Evolutionary conservation across 164 flowering plant genomes (phyloP).

Genomic region (Berberis vulgaris): DNA sequence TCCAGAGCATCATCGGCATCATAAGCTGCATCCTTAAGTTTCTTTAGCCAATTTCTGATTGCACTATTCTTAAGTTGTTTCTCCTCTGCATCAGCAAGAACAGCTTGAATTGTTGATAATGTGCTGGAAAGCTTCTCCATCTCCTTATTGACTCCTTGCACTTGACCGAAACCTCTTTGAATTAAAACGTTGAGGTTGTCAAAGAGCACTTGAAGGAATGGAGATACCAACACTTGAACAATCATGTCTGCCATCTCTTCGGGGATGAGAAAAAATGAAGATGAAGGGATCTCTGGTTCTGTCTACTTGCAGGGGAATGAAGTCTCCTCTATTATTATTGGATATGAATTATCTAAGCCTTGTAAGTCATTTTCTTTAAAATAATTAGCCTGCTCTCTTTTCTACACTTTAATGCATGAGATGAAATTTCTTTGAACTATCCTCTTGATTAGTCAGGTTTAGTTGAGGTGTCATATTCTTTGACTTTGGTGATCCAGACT

Average conservation of each 20-base stretch:
- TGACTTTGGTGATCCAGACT: too few species aligned
- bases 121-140: neutral
- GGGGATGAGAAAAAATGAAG: too few species aligned
- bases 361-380: too few species aligned
- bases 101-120: neutral
- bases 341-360: too few species aligned
- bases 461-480: too few species aligned
- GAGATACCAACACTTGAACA: neutral
- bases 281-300: too few species aligned
- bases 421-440: too few species aligned
- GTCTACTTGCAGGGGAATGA: too few species aligned
- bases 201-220: neutral
- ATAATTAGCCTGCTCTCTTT: too few species aligned
- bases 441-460: too few species aligned
- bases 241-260: neutral
- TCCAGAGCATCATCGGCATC: constrained; percentile 3
- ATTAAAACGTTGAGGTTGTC: neutral
- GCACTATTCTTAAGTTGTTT: neutral
- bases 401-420: too few species aligned
- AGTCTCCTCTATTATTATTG: too few species aligned
- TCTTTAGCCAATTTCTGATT: neutral
- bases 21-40: neutral
- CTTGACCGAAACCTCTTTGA: neutral
- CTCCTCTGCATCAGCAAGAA: constrained; percentile 9
- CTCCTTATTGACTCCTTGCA: neutral